A percentile compares a stretch with the other conserved stretches of the same genome.
Conservation (phyloP, 345 rosid genomes). For the Capsella bursapastoris region DNA sequence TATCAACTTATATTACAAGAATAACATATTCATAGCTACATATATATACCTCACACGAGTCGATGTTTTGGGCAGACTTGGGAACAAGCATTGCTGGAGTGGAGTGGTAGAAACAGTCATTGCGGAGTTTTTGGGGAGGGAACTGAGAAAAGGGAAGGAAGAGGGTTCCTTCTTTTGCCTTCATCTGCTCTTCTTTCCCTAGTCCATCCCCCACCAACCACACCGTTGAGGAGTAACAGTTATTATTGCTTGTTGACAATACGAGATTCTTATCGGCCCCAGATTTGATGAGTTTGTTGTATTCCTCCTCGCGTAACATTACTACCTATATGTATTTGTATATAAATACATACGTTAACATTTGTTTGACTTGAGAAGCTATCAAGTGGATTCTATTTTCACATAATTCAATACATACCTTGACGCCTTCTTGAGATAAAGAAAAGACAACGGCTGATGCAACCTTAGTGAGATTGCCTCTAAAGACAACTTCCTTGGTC, state of each 20-base stretch:
- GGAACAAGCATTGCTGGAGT: constrained; percentile 62
- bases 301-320: constrained; percentile 2
- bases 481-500: constrained; percentile 44
- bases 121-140: constrained; percentile 49
- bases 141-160: constrained; percentile 56
- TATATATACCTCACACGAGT: constrained; percentile 59
- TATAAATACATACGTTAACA: not conserved
- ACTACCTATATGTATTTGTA: constrained; percentile 1
- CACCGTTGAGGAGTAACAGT: constrained; percentile 25
- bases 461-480: constrained; percentile 50
- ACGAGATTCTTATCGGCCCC: constrained; percentile 12
- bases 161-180: constrained; percentile 54
- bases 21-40: not conserved
- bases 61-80: constrained; percentile 50
- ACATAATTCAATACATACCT: constrained; percentile 28
- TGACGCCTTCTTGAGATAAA: constrained; percentile 47
- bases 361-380: not conserved
- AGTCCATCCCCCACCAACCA: constrained; percentile 66
- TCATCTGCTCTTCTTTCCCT: constrained; percentile 48
- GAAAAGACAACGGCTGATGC: constrained; percentile 45
- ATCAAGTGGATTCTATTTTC: not conserved
- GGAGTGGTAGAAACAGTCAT: constrained; percentile 58
- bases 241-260: not conserved
- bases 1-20: not conserved
- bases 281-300: not conserved